A percentile compares a stretch with the other conserved stretches of the same genome.
These are phyloP conservation scores for Yamadazyma kitorensis DNA, from an alignment of 805 yeast species.

Conservation along the genomic window DNA sequence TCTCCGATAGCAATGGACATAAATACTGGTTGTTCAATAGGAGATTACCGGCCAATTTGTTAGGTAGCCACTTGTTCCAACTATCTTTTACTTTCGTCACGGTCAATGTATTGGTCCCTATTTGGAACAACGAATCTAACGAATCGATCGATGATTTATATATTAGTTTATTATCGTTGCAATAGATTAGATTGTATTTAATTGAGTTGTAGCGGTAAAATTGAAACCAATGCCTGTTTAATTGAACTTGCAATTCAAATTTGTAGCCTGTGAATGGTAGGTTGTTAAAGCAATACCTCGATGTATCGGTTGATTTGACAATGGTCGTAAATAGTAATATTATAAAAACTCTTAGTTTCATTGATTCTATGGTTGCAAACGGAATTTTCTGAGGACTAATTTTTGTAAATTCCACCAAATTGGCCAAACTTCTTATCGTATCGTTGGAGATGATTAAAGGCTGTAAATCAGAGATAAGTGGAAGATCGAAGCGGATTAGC, in stretches of 20 bases:
- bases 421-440: no score
- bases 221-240: no score
- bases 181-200: constrained; percentile 18
- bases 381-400: no score
- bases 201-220: no score
- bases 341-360: no score
- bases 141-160: constrained; percentile 8
- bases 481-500: no score
- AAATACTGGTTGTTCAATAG: constrained; percentile 6
- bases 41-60: constrained; percentile 22
- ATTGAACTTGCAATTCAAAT: constrained; percentile 21
- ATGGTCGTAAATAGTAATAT: no score
- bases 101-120: constrained; percentile 6
- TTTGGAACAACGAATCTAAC: constrained; percentile 4
- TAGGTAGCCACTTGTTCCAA: constrained; percentile 16
- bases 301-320: constrained; percentile 9
- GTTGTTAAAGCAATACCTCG: constrained; percentile 10
- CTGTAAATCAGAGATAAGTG: no score
- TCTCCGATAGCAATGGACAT: constrained; percentile 26
- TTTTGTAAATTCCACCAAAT: no score
- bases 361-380: no score
- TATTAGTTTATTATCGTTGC: constrained; percentile 27
- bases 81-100: constrained; percentile 7
- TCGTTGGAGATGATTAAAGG: no score
- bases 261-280: constrained; percentile 24